Conservation (phyloP, 2,329 filamentous ascomycete genomes). For the Exophiala sp. region DNA sequence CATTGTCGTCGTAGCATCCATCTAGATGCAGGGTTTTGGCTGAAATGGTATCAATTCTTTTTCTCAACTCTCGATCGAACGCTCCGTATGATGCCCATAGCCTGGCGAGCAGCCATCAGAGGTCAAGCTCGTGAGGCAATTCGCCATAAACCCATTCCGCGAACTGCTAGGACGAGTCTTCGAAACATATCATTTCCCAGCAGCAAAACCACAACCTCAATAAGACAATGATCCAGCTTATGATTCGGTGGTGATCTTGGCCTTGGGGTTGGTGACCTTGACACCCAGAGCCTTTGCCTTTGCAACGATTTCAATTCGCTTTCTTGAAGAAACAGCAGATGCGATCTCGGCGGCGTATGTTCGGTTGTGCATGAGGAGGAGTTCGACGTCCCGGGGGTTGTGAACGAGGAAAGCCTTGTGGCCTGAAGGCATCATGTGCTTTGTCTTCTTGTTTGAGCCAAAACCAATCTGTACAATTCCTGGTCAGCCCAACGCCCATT, state of each 20-base stretch:
- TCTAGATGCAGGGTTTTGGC: conserved; percentile 2
- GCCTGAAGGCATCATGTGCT: conserved; percentile 97
- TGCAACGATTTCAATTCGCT: conserved; percentile 96
- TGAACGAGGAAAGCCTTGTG: conserved; percentile 99
- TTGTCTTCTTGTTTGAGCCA: conserved; percentile 99
- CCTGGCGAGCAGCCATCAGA: conserved; percentile 1
- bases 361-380: conserved; percentile 99
- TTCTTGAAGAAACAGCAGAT: conserved; percentile 95
- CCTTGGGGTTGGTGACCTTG: conserved; percentile 99
- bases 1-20: neutral
- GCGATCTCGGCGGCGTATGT: conserved; percentile 98
- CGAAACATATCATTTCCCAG: conserved; percentile 6
- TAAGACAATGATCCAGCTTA: conserved; percentile 44
- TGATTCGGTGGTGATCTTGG: conserved; percentile 93
- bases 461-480: conserved; percentile 75
- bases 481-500: conserved; percentile 15
- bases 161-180: conserved; percentile 1
- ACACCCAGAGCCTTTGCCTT: conserved; percentile 97
- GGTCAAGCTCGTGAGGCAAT: conserved; percentile 2
- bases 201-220: conserved; percentile 4
- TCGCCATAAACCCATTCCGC: conserved; percentile 9
- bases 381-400: conserved; percentile 93
- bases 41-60: conserved; percentile 20
- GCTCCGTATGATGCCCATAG: conserved; percentile 9
- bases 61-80: conserved; percentile 5